These are phyloP conservation scores for Sarocladium kiliense DNA, from an alignment of 2,329 filamentous ascomycete genomes.

Conservation along the genomic window DNA sequence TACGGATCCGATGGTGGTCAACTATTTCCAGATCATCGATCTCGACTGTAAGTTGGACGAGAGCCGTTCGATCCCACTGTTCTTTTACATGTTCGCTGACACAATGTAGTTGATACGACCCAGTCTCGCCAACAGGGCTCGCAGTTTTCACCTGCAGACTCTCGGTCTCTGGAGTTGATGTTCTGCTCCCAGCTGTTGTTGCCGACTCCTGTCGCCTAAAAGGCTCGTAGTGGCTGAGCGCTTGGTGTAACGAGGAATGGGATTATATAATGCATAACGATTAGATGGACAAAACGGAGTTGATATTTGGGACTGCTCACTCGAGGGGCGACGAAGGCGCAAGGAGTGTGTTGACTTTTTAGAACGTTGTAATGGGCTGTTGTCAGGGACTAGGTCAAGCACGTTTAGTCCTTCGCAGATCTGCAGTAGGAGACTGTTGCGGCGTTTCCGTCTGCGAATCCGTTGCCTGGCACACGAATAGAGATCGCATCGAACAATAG, in stretches of 20 bases:
- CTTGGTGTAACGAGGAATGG: neutral
- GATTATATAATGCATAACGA: constrained; percentile 10
- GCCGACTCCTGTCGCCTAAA: constrained; percentile 17
- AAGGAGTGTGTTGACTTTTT: neutral
- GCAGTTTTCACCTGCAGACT: constrained; percentile 44
- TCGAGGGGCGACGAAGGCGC: neutral
- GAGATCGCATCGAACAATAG: neutral
- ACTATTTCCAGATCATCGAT: constrained; percentile 52
- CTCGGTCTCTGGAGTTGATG: constrained; percentile 44
- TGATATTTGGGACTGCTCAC: neutral
- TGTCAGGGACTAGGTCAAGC: no score
- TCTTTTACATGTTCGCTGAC: no score
- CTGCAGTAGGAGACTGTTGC: no score
- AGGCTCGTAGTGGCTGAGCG: neutral
- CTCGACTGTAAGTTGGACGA: constrained; percentile 55
- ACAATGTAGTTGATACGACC: constrained; percentile 22
- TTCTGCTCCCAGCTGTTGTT: constrained; percentile 45
- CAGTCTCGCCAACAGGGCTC: constrained; percentile 43
- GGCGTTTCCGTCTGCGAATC: neutral
- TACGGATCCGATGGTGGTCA: constrained; percentile 37
- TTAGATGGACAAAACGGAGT: neutral
- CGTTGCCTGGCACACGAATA: neutral
- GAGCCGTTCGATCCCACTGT: no score
- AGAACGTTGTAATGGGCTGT: neutral
- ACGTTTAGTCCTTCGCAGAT: no score